phyloP scores from a whole-genome alignment of 2,329 filamentous ascomycete genomes.

The Pyrenochaeta sp. region DNA sequence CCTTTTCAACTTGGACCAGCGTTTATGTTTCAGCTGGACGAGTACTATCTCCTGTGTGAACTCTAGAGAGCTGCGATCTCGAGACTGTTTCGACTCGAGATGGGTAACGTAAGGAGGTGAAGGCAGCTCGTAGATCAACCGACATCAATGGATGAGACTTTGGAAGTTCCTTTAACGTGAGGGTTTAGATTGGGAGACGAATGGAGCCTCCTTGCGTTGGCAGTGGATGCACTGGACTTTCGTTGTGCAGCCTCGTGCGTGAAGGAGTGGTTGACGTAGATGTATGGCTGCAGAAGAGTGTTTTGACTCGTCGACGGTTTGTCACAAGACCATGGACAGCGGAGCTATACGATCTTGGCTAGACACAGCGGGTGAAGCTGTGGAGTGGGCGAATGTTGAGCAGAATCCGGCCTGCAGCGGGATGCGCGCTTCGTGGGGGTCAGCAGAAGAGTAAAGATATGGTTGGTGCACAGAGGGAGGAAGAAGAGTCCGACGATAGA shows the following conservation, averaged over 20 bases:
- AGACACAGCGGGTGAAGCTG: constrained; percentile 22
- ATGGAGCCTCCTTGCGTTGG: constrained; percentile 28
- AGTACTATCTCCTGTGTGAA: constrained; percentile 62
- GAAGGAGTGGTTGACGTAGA: constrained; percentile 24
- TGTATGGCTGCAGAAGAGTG: constrained; percentile 32
- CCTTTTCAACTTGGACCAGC: constrained; percentile 37
- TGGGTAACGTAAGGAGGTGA: constrained; percentile 62
- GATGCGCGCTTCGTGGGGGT: constrained; percentile 41
- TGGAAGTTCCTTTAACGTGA: constrained; percentile 36
- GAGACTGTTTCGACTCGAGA: constrained; percentile 64
- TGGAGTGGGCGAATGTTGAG: constrained; percentile 28
- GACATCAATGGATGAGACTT: constrained; percentile 60
- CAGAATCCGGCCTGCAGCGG: constrained; percentile 33
- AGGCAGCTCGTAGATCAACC: constrained; percentile 64
- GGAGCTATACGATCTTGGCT: constrained; percentile 43
- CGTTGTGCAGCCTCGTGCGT: constrained; percentile 28
- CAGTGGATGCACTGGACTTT: constrained; percentile 25
- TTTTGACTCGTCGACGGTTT: constrained; percentile 30
- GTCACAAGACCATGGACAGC: constrained; percentile 46
- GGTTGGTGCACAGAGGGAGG: constrained; percentile 35
- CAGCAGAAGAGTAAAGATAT: constrained; percentile 14
- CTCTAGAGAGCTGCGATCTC: constrained; percentile 64
- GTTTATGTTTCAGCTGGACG: constrained; percentile 54
- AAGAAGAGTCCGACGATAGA: constrained; percentile 21
- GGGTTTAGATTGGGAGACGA: constrained; percentile 18